A percentile compares a stretch with the other conserved stretches of the same genome.
Conservation (phyloP, 768 basidiomycete species). For the Tremella mesenterica region DNA sequence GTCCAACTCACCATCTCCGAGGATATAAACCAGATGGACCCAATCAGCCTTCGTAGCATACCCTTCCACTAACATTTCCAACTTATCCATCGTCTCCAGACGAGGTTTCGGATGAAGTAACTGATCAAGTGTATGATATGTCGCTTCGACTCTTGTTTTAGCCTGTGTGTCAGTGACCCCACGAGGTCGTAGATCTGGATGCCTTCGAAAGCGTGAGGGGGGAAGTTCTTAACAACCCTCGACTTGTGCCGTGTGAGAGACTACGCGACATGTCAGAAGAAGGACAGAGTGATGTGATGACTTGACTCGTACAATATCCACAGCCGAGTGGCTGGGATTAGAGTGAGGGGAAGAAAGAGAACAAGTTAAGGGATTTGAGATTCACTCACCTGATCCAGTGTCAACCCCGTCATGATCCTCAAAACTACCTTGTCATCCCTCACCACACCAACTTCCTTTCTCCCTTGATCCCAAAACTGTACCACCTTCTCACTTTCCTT, state of each 20-base stretch:
- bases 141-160: background rate
- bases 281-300: no score
- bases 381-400: conserved; percentile 13
- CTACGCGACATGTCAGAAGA: no score
- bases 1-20: background rate
- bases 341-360: no score
- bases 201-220: no score
- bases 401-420: conserved; percentile 10
- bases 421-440: conserved; percentile 19
- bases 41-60: conserved; percentile 15
- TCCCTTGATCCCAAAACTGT: conserved; percentile 10
- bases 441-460: conserved; percentile 12
- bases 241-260: no score
- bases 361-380: background rate
- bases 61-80: conserved; percentile 12
- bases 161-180: conserved; percentile 6
- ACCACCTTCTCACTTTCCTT: conserved; percentile 19
- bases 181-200: no score
- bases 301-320: no score
- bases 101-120: conserved; percentile 16
- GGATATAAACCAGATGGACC: conserved; percentile 9
- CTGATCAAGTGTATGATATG: conserved; percentile 15
- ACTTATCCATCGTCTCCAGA: conserved; percentile 5
- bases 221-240: no score
- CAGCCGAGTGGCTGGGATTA: background rate